phyloP scores from a whole-genome alignment of 2,329 filamentous ascomycete species.

The Blumeria hordei region DNA sequence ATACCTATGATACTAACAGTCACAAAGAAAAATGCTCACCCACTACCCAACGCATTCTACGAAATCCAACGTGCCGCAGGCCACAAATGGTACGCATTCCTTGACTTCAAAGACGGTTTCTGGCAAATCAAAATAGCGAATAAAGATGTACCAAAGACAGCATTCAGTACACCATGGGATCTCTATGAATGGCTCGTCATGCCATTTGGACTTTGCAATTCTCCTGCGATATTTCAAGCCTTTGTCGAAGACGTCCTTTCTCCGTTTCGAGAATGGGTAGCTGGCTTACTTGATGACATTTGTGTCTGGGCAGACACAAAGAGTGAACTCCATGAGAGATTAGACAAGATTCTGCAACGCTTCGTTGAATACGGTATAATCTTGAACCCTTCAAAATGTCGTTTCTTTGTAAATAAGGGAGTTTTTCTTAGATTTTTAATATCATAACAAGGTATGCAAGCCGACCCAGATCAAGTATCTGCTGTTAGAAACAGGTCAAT shows the following conservation, averaged over 20 bases:
- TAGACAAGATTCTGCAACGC: background rate
- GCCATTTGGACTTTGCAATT: conserved; percentile 2
- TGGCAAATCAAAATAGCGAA: background rate
- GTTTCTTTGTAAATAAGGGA: background rate
- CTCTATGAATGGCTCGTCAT: conserved; percentile 1
- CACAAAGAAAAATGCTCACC: background rate
- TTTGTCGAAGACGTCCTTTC: background rate
- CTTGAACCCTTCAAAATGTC: background rate
- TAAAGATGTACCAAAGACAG: background rate
- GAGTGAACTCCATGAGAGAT: background rate
- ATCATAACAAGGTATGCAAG: background rate
- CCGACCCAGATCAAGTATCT: background rate
- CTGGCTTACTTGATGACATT: background rate
- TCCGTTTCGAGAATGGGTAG: background rate
- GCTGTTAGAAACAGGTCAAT: background rate
- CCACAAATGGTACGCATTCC: background rate
- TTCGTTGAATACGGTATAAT: background rate
- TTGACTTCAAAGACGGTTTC: background rate
- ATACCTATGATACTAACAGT: too few species aligned
- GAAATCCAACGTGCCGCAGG: background rate
- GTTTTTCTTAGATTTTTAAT: background rate
- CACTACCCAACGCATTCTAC: background rate
- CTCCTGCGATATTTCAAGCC: conserved; percentile 1
- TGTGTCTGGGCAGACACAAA: background rate
- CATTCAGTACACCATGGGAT: background rate